Evolutionary conservation across 495 filamentous ascomycete species (phyloP), one percentile per base, ranked within the genome.

Genomic region (Aspergillus mulundensis): DNA sequence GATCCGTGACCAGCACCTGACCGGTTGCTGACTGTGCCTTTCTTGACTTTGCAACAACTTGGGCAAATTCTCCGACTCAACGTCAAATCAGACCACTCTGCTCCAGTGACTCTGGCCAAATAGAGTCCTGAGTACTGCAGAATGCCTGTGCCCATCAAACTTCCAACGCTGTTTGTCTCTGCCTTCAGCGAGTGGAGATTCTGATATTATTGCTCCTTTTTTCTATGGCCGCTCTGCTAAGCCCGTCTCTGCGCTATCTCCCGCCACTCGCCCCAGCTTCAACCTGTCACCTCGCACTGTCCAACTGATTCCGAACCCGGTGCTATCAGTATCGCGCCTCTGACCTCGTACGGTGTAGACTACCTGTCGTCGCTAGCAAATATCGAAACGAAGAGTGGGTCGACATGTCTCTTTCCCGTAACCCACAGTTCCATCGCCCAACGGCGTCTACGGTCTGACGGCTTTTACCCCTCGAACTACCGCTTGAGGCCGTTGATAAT

Each of bases 1-100:
- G 24, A 59, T 65, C 63, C 60, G 54, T 65, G 63, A 63, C 61
- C 58, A 61, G 53, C 64, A 66, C 56, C 61, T 66, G 64, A 66
- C 61, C 51, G 63, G 55, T 48, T 14, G 46, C 42, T 53, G 53
- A 62, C 49, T 61, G 24, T 23, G 39, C 39, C 38, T 23, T 41
- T 34, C 30, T 41, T 24, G 36, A 56, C 11, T 46, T 14, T 28
- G 30, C 10, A 16, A 39, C 23, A 40, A 5, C 38, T 18, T 19
- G 24, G 20, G 32, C 32, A 54, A 61, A 64, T 41, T 61, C 46
- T 51, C 61, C 61, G 61, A 58, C 41, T 18, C 21, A 12, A 18
- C 38, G 28, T 64, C 58, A 58, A 61, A 64, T 64, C 58, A 61
- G 49, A 58, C 18, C 45, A 39, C 32, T 28, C 36, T 39, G 18